phyloP scores from a whole-genome alignment of 192 early-diverging fungal genomes.

The Phlyctochytrium planicorne region DNA sequence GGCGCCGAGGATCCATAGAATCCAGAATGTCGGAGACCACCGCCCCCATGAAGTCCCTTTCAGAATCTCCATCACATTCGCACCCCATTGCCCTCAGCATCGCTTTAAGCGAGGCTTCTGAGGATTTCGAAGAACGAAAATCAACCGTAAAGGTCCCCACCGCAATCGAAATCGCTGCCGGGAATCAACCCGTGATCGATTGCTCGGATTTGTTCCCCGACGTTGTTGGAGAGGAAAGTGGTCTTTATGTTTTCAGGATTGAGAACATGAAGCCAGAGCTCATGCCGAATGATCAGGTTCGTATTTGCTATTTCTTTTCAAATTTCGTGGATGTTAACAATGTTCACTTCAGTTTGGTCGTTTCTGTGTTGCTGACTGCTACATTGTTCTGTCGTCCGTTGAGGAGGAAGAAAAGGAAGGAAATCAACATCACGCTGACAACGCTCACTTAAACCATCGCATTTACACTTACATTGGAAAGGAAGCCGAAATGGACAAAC shows the following conservation, averaged over 20 bases:
- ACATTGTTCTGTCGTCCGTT: constrained; percentile 36
- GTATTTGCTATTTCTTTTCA: background rate
- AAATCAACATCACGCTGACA: constrained; percentile 18
- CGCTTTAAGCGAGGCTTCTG: too few species aligned
- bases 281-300: constrained; percentile 5
- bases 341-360: constrained; percentile 21
- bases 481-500: constrained; percentile 49
- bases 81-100: too few species aligned
- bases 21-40: background rate
- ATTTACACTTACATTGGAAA: constrained; percentile 53
- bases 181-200: constrained; percentile 25
- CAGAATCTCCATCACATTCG: too few species aligned
- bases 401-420: background rate
- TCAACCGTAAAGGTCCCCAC: background rate
- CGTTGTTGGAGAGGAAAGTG: constrained; percentile 13
- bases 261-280: constrained; percentile 39
- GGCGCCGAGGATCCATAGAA: background rate
- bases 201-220: constrained; percentile 42
- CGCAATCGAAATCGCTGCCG: background rate
- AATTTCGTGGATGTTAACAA: background rate
- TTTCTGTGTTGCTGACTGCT: constrained; percentile 52
- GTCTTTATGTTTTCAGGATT: constrained; percentile 44
- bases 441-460: constrained; percentile 21
- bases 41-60: too few species aligned
- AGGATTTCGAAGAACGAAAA: too few species aligned